Evolutionary conservation across 768 basidiomycete genomes (phyloP).

Genomic region (Pleurotus eryngii): DNA sequence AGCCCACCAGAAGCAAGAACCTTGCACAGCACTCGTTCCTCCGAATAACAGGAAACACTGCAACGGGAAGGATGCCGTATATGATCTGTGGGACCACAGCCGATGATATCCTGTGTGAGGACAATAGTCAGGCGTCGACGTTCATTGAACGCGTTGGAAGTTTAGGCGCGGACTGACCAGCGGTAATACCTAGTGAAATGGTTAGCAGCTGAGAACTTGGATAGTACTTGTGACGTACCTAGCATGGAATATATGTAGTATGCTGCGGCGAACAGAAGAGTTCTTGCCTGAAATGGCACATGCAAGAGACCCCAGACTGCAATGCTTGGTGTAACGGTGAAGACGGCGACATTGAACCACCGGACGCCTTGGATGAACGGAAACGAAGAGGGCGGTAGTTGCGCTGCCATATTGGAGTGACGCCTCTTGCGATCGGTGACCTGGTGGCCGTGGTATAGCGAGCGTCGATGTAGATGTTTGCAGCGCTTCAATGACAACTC

Average conservation of each 20-base stretch:
- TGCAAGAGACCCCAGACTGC: slow-evolving; percentile 64
- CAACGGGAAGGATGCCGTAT: slow-evolving; percentile 69
- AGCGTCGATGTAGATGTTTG: background rate
- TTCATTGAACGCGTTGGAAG: background rate
- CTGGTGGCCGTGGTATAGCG: background rate
- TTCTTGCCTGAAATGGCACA: slow-evolving; percentile 45
- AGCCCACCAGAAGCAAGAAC: slow-evolving; percentile 87
- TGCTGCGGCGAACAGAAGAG: slow-evolving; percentile 53
- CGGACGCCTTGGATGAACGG: slow-evolving; percentile 54
- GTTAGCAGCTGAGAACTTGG: slow-evolving; percentile 7
- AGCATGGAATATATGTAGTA: slow-evolving; percentile 91
- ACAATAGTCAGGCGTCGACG: slow-evolving; percentile 3
- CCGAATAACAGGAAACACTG: slow-evolving; percentile 69
- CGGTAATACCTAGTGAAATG: slow-evolving; percentile 41
- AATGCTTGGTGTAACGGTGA: slow-evolving; percentile 68
- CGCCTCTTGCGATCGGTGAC: slow-evolving; percentile 5
- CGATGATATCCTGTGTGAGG: slow-evolving; percentile 65
- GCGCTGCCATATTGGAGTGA: slow-evolving; percentile 7
- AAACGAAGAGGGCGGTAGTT: slow-evolving; percentile 21
- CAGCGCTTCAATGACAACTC: background rate
- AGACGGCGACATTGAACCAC: slow-evolving; percentile 75
- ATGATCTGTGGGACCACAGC: slow-evolving; percentile 83
- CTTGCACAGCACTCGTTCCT: slow-evolving; percentile 81
- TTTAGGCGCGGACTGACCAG: slow-evolving; percentile 26
- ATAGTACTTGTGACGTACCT: slow-evolving; percentile 38